Evolutionary conservation across 306 rosid species (phyloP).

Genomic region (Ormosia emarginata): DNA sequence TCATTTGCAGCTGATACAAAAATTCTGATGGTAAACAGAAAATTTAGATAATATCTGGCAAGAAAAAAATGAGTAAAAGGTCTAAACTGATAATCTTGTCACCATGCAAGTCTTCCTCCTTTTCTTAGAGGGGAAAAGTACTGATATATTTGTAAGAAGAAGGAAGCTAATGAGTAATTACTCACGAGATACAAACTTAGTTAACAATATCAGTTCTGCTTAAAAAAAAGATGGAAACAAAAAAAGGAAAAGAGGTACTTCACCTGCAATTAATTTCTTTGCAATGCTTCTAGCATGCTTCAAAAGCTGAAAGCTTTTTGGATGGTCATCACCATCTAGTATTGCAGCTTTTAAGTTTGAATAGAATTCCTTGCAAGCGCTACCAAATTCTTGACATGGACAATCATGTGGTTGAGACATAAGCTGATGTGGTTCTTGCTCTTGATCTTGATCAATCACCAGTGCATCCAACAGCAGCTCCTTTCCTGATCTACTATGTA

Average conservation of each 20-base stretch:
- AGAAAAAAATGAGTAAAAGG: neutral
- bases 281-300: slow-evolving; percentile 64
- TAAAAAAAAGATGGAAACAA: neutral
- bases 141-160: neutral
- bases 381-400: slow-evolving; percentile 26
- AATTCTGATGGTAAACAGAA: neutral
- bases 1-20: slow-evolving; percentile 1
- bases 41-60: neutral
- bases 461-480: slow-evolving; percentile 18
- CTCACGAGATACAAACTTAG: neutral
- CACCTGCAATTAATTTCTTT: slow-evolving; percentile 45
- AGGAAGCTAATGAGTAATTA: neutral
- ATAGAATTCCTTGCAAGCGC: slow-evolving; percentile 47
- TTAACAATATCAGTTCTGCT: neutral
- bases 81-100: neutral
- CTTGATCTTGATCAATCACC: slow-evolving; percentile 29
- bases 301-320: slow-evolving; percentile 41
- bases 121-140: neutral
- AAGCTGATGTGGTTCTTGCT: slow-evolving; percentile 26
- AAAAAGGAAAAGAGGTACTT: neutral
- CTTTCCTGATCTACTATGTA: slow-evolving; percentile 33
- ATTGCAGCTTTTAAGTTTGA: slow-evolving; percentile 46
- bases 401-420: slow-evolving; percentile 13
- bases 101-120: neutral
- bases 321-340: slow-evolving; percentile 37